These are phyloP conservation scores for Cornus controversa DNA, from an alignment of 148 eudicot species.

Conservation along the genomic window DNA sequence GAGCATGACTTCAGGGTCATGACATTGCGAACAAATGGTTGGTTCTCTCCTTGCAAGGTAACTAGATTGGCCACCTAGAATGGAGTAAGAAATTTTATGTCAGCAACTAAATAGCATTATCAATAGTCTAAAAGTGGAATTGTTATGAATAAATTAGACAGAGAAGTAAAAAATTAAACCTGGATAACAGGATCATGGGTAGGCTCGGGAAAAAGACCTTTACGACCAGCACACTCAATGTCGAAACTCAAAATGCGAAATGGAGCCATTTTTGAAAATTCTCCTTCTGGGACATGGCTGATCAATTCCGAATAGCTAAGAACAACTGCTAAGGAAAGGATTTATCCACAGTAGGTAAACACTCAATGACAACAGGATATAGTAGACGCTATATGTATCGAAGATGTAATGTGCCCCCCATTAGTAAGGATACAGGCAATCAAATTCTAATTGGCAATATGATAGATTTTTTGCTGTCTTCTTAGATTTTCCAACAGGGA, in stretches of 20 bases:
- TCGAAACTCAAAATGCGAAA: constrained; percentile 97
- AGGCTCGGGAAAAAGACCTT: constrained; percentile 95
- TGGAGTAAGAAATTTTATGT: neutral
- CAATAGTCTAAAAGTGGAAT: neutral
- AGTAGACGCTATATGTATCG: neutral
- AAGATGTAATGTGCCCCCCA: constrained; percentile 2
- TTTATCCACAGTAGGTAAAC: neutral
- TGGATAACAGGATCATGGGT: constrained; percentile 95
- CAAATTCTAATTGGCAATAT: constrained; percentile 88
- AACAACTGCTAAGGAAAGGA: constrained; percentile 28
- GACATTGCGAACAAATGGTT: constrained; percentile 90
- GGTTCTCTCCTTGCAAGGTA: constrained; percentile 87
- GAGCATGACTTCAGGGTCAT: constrained; percentile 98
- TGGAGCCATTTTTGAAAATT: constrained; percentile 95
- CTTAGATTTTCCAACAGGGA: constrained; percentile 72
- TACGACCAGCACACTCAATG: constrained; percentile 99
- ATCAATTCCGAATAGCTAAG: constrained; percentile 73
- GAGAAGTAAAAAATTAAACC: constrained; percentile 35
- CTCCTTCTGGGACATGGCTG: constrained; percentile 94
- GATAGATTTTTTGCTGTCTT: constrained; percentile 56
- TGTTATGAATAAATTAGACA: neutral
- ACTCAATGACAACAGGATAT: constrained; percentile 3
- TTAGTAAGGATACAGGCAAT: constrained; percentile 84
- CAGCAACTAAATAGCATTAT: constrained; percentile 18
- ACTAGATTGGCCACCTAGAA: constrained; percentile 87